Base-by-base conservation (phyloP, 768 basidiomycete genomes). In the Hygrocybe punicea region DNA sequence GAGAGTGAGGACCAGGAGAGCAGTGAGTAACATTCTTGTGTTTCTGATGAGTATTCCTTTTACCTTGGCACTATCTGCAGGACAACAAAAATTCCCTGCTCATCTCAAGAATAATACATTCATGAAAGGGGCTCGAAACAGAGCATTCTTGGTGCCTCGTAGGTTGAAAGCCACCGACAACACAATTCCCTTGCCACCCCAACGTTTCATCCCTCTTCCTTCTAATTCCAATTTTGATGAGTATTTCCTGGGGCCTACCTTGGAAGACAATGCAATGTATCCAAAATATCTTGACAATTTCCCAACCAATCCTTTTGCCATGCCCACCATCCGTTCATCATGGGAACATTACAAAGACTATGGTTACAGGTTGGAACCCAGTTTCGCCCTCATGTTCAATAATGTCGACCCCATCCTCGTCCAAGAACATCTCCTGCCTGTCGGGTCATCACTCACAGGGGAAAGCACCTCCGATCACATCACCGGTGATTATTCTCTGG, bases 121-220 rank as follows among this genome's bases (percentile, higher is more conserved):
- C 8, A 29, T 29, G 29, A 29, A 29, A 29, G 29, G 29, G 4
- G 29, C 29, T 4, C 29, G 29, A 4, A 29, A 29, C 29, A 29
- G 29, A 29, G 29, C 29, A 29, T 29, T 29, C 29, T 29, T 29
- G 29, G 29, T 8, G 8, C 29, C 4, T 29, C 29, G 29, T 29
- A 29, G 29, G 29, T 4, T 29, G 29, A 29, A 29, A 29, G 29
- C 29, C 29, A 29, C 29, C 29, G 8, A 8, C 8, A 29, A 29
- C 29, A 29, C 58, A 64, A 69, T 67, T 58, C 53, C 19, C 60
- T 65, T 45, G 36, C 40, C 40, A 19, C 16, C 5, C 16, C 40
- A 42, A 19, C 40, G 10, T 16, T 16, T 42, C 16, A 19, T 42
- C 40, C 19, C 19, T 19, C 40, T 42, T 42, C 40, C 40, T 19